These are phyloP conservation scores for Gastrolobium villosum DNA, from an alignment of 306 rosid genomes.

Conservation along the genomic window DNA sequence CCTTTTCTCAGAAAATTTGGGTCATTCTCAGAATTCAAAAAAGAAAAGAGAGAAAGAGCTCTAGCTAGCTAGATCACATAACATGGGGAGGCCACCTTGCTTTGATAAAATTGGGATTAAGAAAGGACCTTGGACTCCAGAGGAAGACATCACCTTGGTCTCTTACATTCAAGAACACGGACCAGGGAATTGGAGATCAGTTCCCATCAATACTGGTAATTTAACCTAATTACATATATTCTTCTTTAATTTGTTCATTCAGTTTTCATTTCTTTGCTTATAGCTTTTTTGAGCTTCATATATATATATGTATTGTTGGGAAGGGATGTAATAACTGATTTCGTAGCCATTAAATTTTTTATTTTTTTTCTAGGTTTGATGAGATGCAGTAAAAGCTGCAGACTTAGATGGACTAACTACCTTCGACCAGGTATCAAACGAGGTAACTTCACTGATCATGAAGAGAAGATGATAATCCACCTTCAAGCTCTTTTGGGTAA, in stretches of 20 bases:
- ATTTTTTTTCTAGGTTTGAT: constrained; percentile 66
- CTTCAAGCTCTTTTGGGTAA: constrained; percentile 97
- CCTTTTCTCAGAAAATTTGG: neutral
- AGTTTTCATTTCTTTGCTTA: neutral
- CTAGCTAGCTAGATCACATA: neutral
- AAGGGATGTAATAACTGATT: too few species aligned
- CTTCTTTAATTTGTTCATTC: neutral
- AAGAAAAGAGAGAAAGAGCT: neutral
- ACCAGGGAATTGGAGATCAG: constrained; percentile 95
- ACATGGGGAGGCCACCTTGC: constrained; percentile 94
- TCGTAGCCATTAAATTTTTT: too few species aligned
- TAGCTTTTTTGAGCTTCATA: neutral
- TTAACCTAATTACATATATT: neutral
- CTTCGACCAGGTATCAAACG: constrained; percentile 92
- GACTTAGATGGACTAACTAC: constrained; percentile 96
- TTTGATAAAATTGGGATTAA: constrained; percentile 83
- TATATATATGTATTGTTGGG: too few species aligned
- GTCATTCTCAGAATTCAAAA: neutral
- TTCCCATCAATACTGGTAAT: constrained; percentile 87
- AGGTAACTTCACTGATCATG: constrained; percentile 82
- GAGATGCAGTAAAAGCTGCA: constrained; percentile 96
- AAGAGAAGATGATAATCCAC: constrained; percentile 89
- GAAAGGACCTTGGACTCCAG: constrained; percentile 99
- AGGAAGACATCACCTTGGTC: constrained; percentile 90
- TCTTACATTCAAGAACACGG: constrained; percentile 96